Evolutionary conservation across 2,329 filamentous ascomycete species (phyloP).

Genomic region (Pseudogymnoascus sp.): DNA sequence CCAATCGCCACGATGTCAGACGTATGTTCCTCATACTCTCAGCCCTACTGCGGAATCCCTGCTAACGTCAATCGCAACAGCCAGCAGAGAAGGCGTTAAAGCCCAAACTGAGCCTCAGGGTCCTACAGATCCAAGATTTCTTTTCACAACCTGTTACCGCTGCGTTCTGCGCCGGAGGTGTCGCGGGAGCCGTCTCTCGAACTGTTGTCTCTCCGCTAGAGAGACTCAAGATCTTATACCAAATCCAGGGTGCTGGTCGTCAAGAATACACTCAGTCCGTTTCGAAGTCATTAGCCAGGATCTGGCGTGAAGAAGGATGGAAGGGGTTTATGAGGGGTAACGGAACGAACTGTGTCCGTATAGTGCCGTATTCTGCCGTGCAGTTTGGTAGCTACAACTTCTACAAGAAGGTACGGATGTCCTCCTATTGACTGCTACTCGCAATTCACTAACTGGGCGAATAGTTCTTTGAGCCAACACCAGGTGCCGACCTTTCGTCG

Average conservation of each 20-base stretch:
- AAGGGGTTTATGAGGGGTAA: slow-evolving; percentile 96
- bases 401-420: slow-evolving; percentile 56
- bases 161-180: slow-evolving; percentile 87
- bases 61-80: slow-evolving; percentile 13
- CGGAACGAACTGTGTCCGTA: slow-evolving; percentile 95
- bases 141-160: slow-evolving; percentile 79
- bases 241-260: slow-evolving; percentile 82
- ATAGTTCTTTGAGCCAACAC: slow-evolving; percentile 68
- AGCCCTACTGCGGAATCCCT: not conserved
- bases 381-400: slow-evolving; percentile 98
- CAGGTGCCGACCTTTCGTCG: slow-evolving; percentile 65
- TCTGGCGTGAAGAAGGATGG: slow-evolving; percentile 97
- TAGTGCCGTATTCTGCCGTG: slow-evolving; percentile 95
- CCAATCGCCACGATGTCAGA: slow-evolving; percentile 7
- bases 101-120: slow-evolving; percentile 25
- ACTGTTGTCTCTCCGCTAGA: slow-evolving; percentile 96
- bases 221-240: slow-evolving; percentile 94
- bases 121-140: slow-evolving; percentile 32
- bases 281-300: slow-evolving; percentile 79
- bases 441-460: slow-evolving; percentile 20
- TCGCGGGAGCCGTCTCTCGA: slow-evolving; percentile 92
- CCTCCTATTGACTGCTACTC: too few relatives aligned
- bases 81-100: slow-evolving; percentile 21
- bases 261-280: slow-evolving; percentile 93
- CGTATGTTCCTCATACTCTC: not conserved